Conservation (phyloP, 495 filamentous ascomycete species). For the Ascobolus immersus region DNA sequence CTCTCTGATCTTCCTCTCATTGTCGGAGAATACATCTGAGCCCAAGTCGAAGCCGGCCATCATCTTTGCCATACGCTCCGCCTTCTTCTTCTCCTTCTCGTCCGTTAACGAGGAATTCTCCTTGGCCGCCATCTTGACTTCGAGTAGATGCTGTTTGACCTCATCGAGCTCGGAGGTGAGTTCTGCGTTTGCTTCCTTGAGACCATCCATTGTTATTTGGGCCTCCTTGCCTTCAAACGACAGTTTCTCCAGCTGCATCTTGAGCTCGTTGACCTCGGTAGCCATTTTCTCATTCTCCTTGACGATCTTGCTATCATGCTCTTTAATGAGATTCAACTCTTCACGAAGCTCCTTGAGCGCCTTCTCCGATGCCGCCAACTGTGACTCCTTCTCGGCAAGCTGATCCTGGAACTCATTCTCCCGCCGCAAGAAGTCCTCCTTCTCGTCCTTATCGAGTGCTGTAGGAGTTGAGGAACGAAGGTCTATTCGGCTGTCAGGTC, state of each 20-base stretch:
- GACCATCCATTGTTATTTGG: constrained; percentile 84
- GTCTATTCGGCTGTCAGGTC: constrained; percentile 59
- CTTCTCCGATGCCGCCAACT: constrained; percentile 51
- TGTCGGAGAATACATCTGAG: constrained; percentile 68
- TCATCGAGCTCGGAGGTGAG: constrained; percentile 79
- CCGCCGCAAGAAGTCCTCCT: constrained; percentile 79
- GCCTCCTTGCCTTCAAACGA: constrained; percentile 92
- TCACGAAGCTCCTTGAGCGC: constrained; percentile 54
- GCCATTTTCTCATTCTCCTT: constrained; percentile 70
- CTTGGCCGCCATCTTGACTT: constrained; percentile 84
- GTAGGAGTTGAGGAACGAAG: constrained; percentile 28
- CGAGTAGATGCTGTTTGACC: constrained; percentile 84
- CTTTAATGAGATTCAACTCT: constrained; percentile 56
- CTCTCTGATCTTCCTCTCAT: constrained; percentile 57
- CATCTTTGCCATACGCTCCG: constrained; percentile 98
- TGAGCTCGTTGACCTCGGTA: constrained; percentile 64
- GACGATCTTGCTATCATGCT: constrained; percentile 50
- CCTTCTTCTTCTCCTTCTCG: constrained; percentile 96
- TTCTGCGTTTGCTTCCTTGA: constrained; percentile 87
- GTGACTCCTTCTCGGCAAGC: constrained; percentile 70
- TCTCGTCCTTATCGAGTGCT: constrained; percentile 80
- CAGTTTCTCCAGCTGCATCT: constrained; percentile 86
- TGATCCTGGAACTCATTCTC: constrained; percentile 97
- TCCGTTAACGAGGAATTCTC: constrained; percentile 68
- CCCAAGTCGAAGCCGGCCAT: constrained; percentile 94